Evolutionary conservation across 2,329 filamentous ascomycete species (phyloP), one percentile per base, ranked within the genome.

Genomic region (Hypoxylon sp.): DNA sequence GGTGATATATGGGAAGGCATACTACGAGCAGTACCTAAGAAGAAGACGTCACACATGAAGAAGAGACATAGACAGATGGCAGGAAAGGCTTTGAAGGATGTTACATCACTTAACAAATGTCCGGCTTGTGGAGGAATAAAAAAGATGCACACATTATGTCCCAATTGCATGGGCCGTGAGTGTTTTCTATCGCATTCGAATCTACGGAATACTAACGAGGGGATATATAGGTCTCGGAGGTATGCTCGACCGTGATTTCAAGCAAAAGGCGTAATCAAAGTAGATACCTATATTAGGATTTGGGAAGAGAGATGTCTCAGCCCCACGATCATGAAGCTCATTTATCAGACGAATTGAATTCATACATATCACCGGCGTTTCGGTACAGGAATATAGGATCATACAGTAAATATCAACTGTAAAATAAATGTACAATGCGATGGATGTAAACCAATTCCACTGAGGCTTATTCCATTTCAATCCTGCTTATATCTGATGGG

Each of bases 11-110:
- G 93, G 93, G 93, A 97, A 63, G 91, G 90, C 4, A 83, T 99
- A 34, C 79, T 99, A 62, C 87, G 87, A 61, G 94, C 94, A 1
- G 94, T 97, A 11, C 94, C 94, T 4, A 99, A 99, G 82, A 97
- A 96, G 78, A 99, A 97, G 83, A 95, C 91, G 23, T 97, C 93
- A 30, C 91, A 99, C 73, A 90, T 90, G 78, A 96, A 94, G 78
- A 96, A 91, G 80, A 83, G 94, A 63, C 87, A 91, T 69, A 85
- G 95, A 66, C 91, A 96, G 69, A 89, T 97, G 87, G 93, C 92
- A 16, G 94, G 94, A 67, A 99, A 99, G 76, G 93, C 87, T 32
- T 74, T 99, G 63, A 90, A 96, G 75, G 94, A 99, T 69, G 86
- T 96, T 50, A 94, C 88, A 58, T 83, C 84, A 44, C 75, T 99